Evolutionary conservation across 306 rosid genomes (phyloP), one percentile per base, ranked within the genome.

Genomic region (Vigna hirtella): DNA sequence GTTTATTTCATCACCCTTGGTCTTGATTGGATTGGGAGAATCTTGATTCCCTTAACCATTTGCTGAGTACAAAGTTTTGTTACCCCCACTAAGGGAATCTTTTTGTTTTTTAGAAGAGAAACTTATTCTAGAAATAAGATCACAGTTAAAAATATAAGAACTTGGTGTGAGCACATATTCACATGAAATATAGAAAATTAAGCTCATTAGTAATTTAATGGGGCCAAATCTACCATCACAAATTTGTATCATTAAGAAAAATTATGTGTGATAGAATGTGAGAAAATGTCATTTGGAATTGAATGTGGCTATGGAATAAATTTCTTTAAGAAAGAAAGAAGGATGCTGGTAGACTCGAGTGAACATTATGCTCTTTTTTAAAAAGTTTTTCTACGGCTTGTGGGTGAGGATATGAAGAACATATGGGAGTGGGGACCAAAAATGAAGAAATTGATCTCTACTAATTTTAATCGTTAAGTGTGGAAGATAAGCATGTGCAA

Each of bases 71-170:
- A 81, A 79, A 80, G 52, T 70, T 66, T 77, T 70, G 51, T 65
- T 49, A 70, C 88, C 85, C 87, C 2, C 79, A 20, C 66, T 10
- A 0, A 5, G 70, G 87, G 96, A 87, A 91, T 91, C 90, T 85
- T 83, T 82, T 83, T 82, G 89, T 85, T 85, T 81, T 85, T 82
- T 86, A 50, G 28, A 20, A 82, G 53, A 53, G 55, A 66, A 45
- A 83, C 49, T 78, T 48, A 68, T 66, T 75, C 83, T 80, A 32
- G 55, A 78, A 76, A 24, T 61, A 57, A 38, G 13, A 65, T 16
- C 16, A 55, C 4, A 48, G 59, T 66, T 70, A 63, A 14, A 2
- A 12, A 18, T 17, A 56, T 9, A 10, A 28, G 16, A 50, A 66
- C 66, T 72, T 28, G 42, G 10, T 61, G 58, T 43, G 7, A 63